phyloP scores from a whole-genome alignment of 1,139 yeast species.

The Geotrichum macrosporum region DNA sequence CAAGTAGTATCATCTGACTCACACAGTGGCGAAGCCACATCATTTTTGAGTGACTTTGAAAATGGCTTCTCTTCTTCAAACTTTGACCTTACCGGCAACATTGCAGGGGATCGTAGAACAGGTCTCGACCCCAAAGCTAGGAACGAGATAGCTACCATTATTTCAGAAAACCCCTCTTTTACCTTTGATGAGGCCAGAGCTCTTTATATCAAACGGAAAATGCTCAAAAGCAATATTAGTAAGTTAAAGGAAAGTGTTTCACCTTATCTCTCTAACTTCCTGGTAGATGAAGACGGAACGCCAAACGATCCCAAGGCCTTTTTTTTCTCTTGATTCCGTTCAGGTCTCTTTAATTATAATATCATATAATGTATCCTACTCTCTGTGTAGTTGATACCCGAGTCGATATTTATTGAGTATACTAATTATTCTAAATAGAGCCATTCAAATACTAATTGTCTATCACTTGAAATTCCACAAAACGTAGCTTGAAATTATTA shows the following conservation, averaged over 20 bases:
- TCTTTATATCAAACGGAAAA: conserved; percentile 45
- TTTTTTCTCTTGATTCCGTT: conserved; percentile 36
- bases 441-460: not conserved
- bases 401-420: not conserved
- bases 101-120: conserved; percentile 49
- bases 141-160: conserved; percentile 48
- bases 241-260: conserved; percentile 4
- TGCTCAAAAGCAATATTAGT: conserved; percentile 54
- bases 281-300: conserved; percentile 32
- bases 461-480: not conserved
- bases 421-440: not conserved
- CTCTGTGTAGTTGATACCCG: not conserved
- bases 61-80: conserved; percentile 60
- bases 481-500: not conserved
- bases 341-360: not conserved
- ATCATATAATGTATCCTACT: not conserved
- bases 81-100: conserved; percentile 50
- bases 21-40: not conserved
- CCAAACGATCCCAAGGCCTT: conserved; percentile 48
- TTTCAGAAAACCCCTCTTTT: conserved; percentile 47
- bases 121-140: conserved; percentile 61
- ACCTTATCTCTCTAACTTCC: conserved; percentile 5
- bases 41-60: conserved; percentile 49
- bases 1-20: not conserved
- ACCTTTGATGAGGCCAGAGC: conserved; percentile 70